Conservation (phyloP, 2,329 filamentous ascomycete species). For the Paraphoma chrysanthemicola region DNA sequence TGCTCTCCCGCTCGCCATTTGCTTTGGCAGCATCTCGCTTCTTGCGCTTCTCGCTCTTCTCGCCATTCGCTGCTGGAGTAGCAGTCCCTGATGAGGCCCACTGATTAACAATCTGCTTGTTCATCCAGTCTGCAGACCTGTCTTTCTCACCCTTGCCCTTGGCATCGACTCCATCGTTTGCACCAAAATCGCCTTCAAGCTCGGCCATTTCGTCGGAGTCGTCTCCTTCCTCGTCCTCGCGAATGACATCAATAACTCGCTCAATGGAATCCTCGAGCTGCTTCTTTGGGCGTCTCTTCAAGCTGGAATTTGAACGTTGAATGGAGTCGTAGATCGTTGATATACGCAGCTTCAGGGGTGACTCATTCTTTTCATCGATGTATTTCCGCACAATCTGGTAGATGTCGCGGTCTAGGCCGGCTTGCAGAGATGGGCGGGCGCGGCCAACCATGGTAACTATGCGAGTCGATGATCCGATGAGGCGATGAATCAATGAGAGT, state of each 20-base stretch:
- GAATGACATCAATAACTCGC: slow-evolving; percentile 76
- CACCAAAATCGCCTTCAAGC: slow-evolving; percentile 51
- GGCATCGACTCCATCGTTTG: slow-evolving; percentile 20
- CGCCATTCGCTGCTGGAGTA: slow-evolving; percentile 35
- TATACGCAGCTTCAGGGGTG: slow-evolving; percentile 61
- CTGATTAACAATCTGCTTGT: slow-evolving; percentile 67
- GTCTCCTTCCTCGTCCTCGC: slow-evolving; percentile 63
- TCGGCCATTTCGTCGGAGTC: slow-evolving; percentile 59
- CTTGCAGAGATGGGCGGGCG: slow-evolving; percentile 41
- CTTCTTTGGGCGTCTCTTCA: slow-evolving; percentile 82
- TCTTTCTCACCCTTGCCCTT: slow-evolving; percentile 21
- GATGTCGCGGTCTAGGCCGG: slow-evolving; percentile 60
- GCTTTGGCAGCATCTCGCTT: slow-evolving; percentile 48
- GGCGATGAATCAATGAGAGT: too few relatives aligned
- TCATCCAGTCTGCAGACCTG: slow-evolving; percentile 64
- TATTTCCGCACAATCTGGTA: slow-evolving; percentile 82
- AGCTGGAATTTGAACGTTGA: slow-evolving; percentile 82
- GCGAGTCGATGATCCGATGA: not conserved
- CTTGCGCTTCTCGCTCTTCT: slow-evolving; percentile 42
- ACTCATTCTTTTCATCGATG: slow-evolving; percentile 66
- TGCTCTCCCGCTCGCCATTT: slow-evolving; percentile 68
- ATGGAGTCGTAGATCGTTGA: slow-evolving; percentile 77
- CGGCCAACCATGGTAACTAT: slow-evolving; percentile 32
- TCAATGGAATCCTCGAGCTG: slow-evolving; percentile 86
- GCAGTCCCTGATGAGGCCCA: slow-evolving; percentile 54